Conservation (phyloP, 2,329 filamentous ascomycete genomes). For the Zelopaecilomyces penicillatus region DNA sequence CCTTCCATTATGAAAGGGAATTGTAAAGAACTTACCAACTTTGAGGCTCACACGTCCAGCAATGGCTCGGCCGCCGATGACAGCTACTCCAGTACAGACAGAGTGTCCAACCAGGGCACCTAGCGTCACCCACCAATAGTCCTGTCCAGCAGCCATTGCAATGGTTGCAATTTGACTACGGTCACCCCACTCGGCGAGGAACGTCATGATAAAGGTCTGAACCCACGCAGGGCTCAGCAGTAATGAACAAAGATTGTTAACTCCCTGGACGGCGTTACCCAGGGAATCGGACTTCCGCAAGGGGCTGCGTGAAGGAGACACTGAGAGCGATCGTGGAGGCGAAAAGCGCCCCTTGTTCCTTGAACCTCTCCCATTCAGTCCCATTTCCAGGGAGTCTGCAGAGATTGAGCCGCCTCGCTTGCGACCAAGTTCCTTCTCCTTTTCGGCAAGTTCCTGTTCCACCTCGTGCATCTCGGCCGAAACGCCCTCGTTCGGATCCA, state of each 20-base stretch:
- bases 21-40: slow-evolving; percentile 63
- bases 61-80: slow-evolving; percentile 85
- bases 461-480: slow-evolving; percentile 98
- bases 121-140: slow-evolving; percentile 97
- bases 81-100: slow-evolving; percentile 83
- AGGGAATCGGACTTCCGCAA: slow-evolving; percentile 34
- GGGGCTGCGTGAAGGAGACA: slow-evolving; percentile 57
- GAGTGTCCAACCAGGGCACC: slow-evolving; percentile 81
- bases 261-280: slow-evolving; percentile 45
- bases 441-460: slow-evolving; percentile 86
- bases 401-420: slow-evolving; percentile 57
- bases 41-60: slow-evolving; percentile 90
- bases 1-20: neutral
- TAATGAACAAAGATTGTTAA: slow-evolving; percentile 80
- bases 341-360: slow-evolving; percentile 69
- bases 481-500: slow-evolving; percentile 84
- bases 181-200: slow-evolving; percentile 96
- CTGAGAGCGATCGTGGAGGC: slow-evolving; percentile 70
- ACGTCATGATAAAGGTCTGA: slow-evolving; percentile 98
- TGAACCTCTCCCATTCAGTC: slow-evolving; percentile 60
- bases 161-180: slow-evolving; percentile 97
- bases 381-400: slow-evolving; percentile 73
- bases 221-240: slow-evolving; percentile 95
- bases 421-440: slow-evolving; percentile 68
- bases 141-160: slow-evolving; percentile 95